These are phyloP conservation scores for Penicillium daleae DNA, from an alignment of 495 filamentous ascomycete species.

Conservation along the genomic window DNA sequence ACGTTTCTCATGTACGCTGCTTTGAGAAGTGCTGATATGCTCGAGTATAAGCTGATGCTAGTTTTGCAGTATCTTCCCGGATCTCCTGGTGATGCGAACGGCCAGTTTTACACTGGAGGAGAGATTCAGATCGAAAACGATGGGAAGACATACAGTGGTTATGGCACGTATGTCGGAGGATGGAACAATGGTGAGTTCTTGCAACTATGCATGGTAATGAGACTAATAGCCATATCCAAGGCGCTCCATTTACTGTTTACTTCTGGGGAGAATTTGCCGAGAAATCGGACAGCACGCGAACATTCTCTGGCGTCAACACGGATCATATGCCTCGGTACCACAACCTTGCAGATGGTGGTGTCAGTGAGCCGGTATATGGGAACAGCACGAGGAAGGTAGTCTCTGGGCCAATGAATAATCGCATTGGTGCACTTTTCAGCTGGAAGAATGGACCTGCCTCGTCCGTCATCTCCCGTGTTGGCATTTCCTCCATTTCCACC, in stretches of 20 bases:
- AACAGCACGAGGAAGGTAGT: slow-evolving; percentile 31
- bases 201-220: not conserved
- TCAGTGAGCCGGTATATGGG: slow-evolving; percentile 30
- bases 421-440: slow-evolving; percentile 41
- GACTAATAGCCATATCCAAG: slow-evolving; percentile 36
- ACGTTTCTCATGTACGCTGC: slow-evolving; percentile 62
- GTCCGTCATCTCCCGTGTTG: slow-evolving; percentile 61
- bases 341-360: slow-evolving; percentile 32
- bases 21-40: not conserved
- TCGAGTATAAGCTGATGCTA: not conserved
- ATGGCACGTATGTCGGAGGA: slow-evolving; percentile 62
- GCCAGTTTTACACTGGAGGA: slow-evolving; percentile 64
- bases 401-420: slow-evolving; percentile 42
- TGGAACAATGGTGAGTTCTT: slow-evolving; percentile 56
- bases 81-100: slow-evolving; percentile 56
- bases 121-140: slow-evolving; percentile 54
- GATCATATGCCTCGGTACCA: slow-evolving; percentile 40
- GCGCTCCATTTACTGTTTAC: slow-evolving; percentile 62
- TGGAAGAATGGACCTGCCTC: slow-evolving; percentile 32
- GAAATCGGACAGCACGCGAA: slow-evolving; percentile 42
- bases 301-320: slow-evolving; percentile 56
- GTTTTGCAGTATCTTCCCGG: slow-evolving; percentile 51
- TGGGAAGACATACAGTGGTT: slow-evolving; percentile 58
- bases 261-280: slow-evolving; percentile 66
- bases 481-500: slow-evolving; percentile 55